Conservation (phyloP, 2,329 filamentous ascomycete species). For the Beauveria brongniartii region DNA sequence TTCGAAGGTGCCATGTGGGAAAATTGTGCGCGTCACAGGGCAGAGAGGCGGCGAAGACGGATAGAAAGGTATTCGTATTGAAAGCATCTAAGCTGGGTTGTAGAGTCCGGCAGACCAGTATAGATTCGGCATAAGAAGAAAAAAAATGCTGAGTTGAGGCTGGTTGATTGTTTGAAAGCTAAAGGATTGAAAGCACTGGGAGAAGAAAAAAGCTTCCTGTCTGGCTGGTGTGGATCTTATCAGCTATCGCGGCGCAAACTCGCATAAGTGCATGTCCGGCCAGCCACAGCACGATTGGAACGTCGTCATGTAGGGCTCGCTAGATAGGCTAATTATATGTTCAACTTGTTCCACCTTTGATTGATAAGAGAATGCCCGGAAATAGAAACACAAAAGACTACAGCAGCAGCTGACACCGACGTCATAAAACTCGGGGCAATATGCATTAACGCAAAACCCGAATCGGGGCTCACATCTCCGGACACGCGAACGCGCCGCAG, state of each 20-base stretch:
- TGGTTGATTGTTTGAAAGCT: background rate
- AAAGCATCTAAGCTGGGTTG: background rate
- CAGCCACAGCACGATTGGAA: background rate
- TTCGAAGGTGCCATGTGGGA: constrained; percentile 74
- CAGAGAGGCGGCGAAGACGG: background rate
- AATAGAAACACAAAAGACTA: background rate
- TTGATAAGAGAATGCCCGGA: background rate
- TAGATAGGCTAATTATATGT: background rate
- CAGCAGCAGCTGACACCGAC: background rate
- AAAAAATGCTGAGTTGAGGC: background rate
- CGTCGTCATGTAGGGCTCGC: background rate
- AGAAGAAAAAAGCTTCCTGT: background rate
- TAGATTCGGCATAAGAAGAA: background rate
- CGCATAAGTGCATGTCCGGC: constrained; percentile 6
- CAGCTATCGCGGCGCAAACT: constrained; percentile 7
- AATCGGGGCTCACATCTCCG: background rate
- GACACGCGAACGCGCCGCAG: background rate
- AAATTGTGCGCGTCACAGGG: background rate
- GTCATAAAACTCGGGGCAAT: background rate
- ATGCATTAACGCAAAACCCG: background rate
- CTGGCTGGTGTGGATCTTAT: background rate
- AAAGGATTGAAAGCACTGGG: background rate
- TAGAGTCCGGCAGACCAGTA: background rate
- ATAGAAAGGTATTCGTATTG: background rate
- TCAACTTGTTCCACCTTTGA: background rate